Evolutionary conservation across 1,284 basidiomycete species (phyloP), one percentile per base, ranked within the genome.

Genomic region (Cryptococcus amylolentus): DNA sequence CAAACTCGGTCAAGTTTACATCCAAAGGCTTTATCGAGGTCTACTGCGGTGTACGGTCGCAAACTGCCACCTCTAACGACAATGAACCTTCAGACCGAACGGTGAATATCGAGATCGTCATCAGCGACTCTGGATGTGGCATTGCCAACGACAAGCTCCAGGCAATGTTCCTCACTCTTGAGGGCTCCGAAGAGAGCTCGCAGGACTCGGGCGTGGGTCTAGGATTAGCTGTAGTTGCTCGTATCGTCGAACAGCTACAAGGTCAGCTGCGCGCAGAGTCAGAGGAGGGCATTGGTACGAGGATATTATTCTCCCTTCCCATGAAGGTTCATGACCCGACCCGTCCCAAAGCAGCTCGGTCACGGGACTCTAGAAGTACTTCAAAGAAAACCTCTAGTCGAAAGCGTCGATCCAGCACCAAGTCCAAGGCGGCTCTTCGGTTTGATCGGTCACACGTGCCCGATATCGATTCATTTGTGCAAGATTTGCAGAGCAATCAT

Each of bases 1-100:
- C 87, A 1, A 93, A 95, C 70, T 85, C 89, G 28, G 88, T 91
- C 64, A 89, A 90, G 79, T 89, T 87, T 72, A 93, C 90, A 7
- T 67, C 76, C 0, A 62, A 80, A 27, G 90, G 89, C 5, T 79
- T 77, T 13, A 86, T 94, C 49, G 81, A 80, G 14, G 84, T 93
- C 6, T 79, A 80, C 49, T 88, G 87, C 65, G 80, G 78, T 28
- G 77, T 79, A 2, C 66, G 40, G 46, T 43, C 49, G 51, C 61
- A 9, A 58, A 54, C 55, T n/a, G 54, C 16, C 39, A 51, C 51
- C 43, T 45, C 40, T 26, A 45, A 49, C 27, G 40, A 52, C 23
- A 8, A 20, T 20, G 31, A 8, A 9, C 23, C 49, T 0, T 51
- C 49, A 7, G 43, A 13, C 14, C 40, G 40, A 9, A 27, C 43